phyloP scores from a whole-genome alignment of 2,329 filamentous ascomycete species.

The Pezicula carpinea region DNA sequence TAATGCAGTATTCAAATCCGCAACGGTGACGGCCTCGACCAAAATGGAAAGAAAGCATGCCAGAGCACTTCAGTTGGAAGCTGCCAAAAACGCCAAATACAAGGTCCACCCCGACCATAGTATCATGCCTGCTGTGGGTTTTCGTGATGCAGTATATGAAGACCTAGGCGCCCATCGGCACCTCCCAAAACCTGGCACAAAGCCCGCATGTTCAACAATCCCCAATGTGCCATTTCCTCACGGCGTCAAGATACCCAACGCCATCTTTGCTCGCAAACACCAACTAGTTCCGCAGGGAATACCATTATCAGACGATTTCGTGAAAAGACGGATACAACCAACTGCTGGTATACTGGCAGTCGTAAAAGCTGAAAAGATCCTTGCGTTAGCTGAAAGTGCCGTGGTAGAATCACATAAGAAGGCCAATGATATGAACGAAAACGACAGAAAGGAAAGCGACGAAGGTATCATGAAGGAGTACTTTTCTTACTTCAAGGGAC shows the following conservation, averaged over 20 bases:
- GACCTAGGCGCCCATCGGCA: neutral
- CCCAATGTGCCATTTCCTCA: slow-evolving; percentile 27
- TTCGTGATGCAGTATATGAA: neutral
- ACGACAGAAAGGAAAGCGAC: neutral
- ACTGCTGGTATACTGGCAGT: slow-evolving; percentile 30
- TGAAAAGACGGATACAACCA: slow-evolving; percentile 33
- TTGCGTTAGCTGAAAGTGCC: neutral
- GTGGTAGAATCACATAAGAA: neutral
- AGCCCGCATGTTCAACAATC: slow-evolving; percentile 24
- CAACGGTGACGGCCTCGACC: too few species aligned
- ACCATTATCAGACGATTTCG: slow-evolving; percentile 6
- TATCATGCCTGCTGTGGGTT: neutral
- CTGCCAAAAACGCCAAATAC: neutral
- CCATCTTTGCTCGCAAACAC: slow-evolving; percentile 40
- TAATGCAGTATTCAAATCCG: neutral
- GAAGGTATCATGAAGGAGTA: neutral
- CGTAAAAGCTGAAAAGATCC: neutral
- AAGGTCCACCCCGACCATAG: neutral
- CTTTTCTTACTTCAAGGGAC: slow-evolving; percentile 26
- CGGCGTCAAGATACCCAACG: slow-evolving; percentile 37
- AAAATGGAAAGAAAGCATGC: neutral
- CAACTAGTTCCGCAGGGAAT: slow-evolving; percentile 31
- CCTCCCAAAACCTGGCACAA: neutral
- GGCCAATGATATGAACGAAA: neutral
- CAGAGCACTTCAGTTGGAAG: neutral